Evolutionary conservation across 2,329 filamentous ascomycete genomes (phyloP).

Genomic region (Ophiostoma ulmi): DNA sequence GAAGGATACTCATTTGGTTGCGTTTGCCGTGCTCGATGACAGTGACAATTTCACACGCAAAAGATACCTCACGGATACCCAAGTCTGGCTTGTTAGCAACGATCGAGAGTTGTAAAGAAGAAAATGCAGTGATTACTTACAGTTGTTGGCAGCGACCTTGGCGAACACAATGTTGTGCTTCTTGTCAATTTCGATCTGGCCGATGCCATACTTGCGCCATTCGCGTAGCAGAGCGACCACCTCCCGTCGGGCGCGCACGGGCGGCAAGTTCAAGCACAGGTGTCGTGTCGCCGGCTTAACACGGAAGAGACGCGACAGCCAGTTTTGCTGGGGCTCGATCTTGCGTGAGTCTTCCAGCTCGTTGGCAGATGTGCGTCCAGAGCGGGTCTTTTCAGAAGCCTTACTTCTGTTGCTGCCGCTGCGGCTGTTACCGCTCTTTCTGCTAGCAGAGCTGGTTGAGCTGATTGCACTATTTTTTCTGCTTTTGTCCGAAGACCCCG

Average conservation of each 20-base stretch:
- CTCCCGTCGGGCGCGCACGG: slow-evolving; percentile 70
- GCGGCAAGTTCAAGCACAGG: slow-evolving; percentile 69
- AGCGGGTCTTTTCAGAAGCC: slow-evolving; percentile 18
- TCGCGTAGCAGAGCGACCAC: slow-evolving; percentile 68
- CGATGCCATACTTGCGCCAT: slow-evolving; percentile 78
- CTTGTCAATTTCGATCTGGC: slow-evolving; percentile 73
- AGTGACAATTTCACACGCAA: slow-evolving; percentile 81
- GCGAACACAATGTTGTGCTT: slow-evolving; percentile 74
- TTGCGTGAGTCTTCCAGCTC: slow-evolving; percentile 43
- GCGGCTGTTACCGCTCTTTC: slow-evolving; percentile 15
- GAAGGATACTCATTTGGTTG: slow-evolving; percentile 70
- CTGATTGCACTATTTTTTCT: slow-evolving; percentile 16
- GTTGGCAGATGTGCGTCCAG: slow-evolving; percentile 16
- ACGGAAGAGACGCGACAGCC: slow-evolving; percentile 83
- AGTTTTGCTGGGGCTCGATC: slow-evolving; percentile 70
- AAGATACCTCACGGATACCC: slow-evolving; percentile 78
- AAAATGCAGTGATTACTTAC: not conserved
- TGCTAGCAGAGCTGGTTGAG: slow-evolving; percentile 16
- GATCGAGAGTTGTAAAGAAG: not conserved
- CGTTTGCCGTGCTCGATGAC: slow-evolving; percentile 79
- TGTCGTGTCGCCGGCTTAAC: slow-evolving; percentile 76
- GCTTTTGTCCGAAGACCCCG: slow-evolving; percentile 25
- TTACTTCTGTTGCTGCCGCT: slow-evolving; percentile 21
- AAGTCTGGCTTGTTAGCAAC: slow-evolving; percentile 42
- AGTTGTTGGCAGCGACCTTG: slow-evolving; percentile 66